phyloP scores from a whole-genome alignment of 768 basidiomycete genomes.

The Lepiota venenata region DNA sequence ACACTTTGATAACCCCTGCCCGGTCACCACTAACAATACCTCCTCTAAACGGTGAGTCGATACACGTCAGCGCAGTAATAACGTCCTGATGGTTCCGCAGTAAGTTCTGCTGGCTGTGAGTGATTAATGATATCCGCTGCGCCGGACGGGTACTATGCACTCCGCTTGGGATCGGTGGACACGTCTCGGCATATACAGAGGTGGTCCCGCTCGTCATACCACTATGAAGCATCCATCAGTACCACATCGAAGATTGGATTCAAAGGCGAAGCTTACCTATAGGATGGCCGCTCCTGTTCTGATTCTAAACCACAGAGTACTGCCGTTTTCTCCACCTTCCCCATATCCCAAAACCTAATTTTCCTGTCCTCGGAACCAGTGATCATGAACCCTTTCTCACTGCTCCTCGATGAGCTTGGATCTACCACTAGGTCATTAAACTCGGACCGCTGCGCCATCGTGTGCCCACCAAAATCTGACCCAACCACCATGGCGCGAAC shows the following conservation, averaged over 20 bases:
- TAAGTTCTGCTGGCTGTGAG: slow-evolving; percentile 79
- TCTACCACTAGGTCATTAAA: slow-evolving; percentile 42
- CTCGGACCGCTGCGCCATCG: slow-evolving; percentile 48
- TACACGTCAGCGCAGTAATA: slow-evolving; percentile 78
- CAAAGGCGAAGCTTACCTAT: slow-evolving; percentile 49
- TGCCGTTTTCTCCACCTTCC: slow-evolving; percentile 64
- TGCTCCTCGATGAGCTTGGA: slow-evolving; percentile 31
- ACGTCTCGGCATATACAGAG: slow-evolving; percentile 61
- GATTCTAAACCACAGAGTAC: slow-evolving; percentile 77
- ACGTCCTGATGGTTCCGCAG: slow-evolving; percentile 89
- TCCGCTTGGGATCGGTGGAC: slow-evolving; percentile 41
- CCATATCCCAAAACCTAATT: slow-evolving; percentile 87
- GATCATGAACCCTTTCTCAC: slow-evolving; percentile 68
- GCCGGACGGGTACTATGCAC: slow-evolving; percentile 64
- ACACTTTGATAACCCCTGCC: slow-evolving; percentile 88
- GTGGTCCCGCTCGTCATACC: slow-evolving; percentile 39
- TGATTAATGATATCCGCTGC: slow-evolving; percentile 74
- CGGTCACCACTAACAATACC: slow-evolving; percentile 92
- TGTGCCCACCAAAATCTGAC: slow-evolving; percentile 73
- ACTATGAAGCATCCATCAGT: slow-evolving; percentile 19
- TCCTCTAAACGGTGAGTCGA: slow-evolving; percentile 92
- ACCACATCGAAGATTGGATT: background rate
- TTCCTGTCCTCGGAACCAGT: slow-evolving; percentile 90
- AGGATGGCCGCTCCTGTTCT: slow-evolving; percentile 73
- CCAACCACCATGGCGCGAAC: slow-evolving; percentile 71